Evolutionary conservation across 768 basidiomycete species (phyloP), one percentile per base, ranked within the genome.

Genomic region (Harrya chromipes): DNA sequence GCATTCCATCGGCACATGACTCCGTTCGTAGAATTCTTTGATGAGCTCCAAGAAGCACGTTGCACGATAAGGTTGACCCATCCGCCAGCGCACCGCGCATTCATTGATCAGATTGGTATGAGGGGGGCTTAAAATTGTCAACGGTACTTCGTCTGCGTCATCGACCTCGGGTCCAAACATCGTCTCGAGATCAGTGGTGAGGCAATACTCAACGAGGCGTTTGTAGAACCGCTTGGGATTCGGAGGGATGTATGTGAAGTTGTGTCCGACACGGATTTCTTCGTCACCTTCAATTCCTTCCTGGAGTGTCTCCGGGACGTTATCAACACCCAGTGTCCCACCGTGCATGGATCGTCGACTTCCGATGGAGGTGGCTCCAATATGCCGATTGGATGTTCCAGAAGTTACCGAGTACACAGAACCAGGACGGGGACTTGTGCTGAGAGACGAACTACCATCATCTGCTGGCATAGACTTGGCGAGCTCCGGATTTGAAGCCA

Each of bases 1-100:
- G 67, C 97, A 98, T 61, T 95, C 95, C 62, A 95, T 73, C 2
- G 97, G 97, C 6, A 98, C 90, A 54, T 93, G 85, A 54, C 88
- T 85, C 29, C 87, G 81, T 69, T 94, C 89, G 62, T 87, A 97
- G 63, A 93, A 84, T 43, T 86, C 82, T 54, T 83, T 86, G 45
- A 97, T 90, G 46, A 92, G 75, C 47, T 90, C 87, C 59, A 97
- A 70, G 72, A 94, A 97, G 61, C 84, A 85, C 10, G 84, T 77
- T 1, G 80, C 84, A 29, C 89, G 83, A 62, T 87, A 90, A 16
- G 86, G 73, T 54, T 86, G 85, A 2, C 83, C 80, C 53, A 98
- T 85, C 40, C 95, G 77, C 97, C 97, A 98, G 36, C 92, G 78
- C 51, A 88, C 57, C 3, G 91, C 91, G 58, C 92, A 94, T 58